Base-by-base conservation (phyloP, 345 rosid species). In the Lepidium sativum region DNA sequence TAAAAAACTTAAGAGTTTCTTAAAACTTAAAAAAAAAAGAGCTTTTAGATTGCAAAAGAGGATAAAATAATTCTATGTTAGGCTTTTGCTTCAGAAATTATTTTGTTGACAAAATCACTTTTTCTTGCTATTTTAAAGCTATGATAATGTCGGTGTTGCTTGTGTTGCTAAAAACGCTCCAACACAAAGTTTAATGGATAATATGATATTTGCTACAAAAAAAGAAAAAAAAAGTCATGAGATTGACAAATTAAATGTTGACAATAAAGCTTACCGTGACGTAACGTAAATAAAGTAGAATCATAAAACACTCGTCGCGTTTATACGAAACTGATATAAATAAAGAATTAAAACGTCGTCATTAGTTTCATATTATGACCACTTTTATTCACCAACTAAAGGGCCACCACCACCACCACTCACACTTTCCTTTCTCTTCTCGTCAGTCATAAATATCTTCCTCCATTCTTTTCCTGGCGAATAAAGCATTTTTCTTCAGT, bases 341-440 rank as follows among this genome's bases (percentile, higher is more conserved):
- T 25, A 9, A 12, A 7, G 16, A 42, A 52, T 1, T 15, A 54
- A 63, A 71, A 71, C 70, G 75, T 55, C 70, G 65, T 47, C 70
- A 4, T 27, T 47, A 3, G 65, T 13, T 29, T 47, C 69, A 31
- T 63, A 38, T 4, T 33, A 6, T 14, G 37, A 32, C 47, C 21
- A 29, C 42, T 17, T 17, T 27, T 41, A n/a, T 15, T 27, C 62
- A n/a, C 15, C 17, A 1, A 32, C 43, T 52, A 8, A 8, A 20
- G 27, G 50, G 37, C 55, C 68, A 44, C 23, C 60, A 66, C 44
- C 35, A 42, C 9, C 52, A 0, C 29, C 29, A 25, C 29, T 11
- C 9, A 3, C 69, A 17, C 54, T 60, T 6, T 44, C 25, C 58
- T 20, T 60, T 41, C 73, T 43, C 38, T 39, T 48, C 72, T 63